These are phyloP conservation scores for Saccharomycopsis fermentans DNA, from an alignment of 805 yeast genomes.

Conservation along the genomic window DNA sequence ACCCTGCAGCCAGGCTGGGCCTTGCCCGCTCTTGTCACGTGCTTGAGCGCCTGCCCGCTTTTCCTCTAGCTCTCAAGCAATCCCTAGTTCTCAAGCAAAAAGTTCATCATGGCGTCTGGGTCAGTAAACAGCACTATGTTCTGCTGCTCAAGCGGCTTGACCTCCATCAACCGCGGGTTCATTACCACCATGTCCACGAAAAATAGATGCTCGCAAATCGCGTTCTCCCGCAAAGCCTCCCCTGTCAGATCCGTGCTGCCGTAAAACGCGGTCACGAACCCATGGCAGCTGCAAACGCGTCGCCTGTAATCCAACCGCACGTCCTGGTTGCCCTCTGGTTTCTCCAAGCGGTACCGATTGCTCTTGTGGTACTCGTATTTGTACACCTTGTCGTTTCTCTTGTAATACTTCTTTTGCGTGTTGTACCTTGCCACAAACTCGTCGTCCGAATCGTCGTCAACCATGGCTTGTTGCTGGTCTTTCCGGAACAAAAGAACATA, in stretches of 20 bases:
- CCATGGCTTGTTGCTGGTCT: not conserved
- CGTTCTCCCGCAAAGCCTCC: not conserved
- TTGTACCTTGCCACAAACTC: conserved; percentile 10
- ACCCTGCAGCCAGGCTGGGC: too few relatives aligned
- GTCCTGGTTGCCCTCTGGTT: not conserved
- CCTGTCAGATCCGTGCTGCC: too few relatives aligned
- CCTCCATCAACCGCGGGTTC: not conserved
- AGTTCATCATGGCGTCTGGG: not conserved
- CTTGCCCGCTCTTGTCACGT: too few relatives aligned
- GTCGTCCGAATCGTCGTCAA: conserved; percentile 14
- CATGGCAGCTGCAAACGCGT: conserved; percentile 4
- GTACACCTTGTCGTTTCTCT: conserved; percentile 8
- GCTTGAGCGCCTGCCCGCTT: too few relatives aligned
- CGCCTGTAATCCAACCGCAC: not conserved
- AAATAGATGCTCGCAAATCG: not conserved
- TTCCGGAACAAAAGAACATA: not conserved
- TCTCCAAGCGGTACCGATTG: not conserved
- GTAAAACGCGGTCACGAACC: not conserved
- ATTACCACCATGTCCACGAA: not conserved
- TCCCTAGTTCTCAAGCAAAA: not conserved
- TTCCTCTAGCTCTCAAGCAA: too few relatives aligned
- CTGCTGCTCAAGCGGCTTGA: not conserved
- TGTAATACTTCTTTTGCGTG: conserved; percentile 7
- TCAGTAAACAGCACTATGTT: not conserved
- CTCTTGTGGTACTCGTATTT: not conserved